phyloP scores from a whole-genome alignment of 2,329 filamentous ascomycete genomes.

The Xenoacremonium recifei region DNA sequence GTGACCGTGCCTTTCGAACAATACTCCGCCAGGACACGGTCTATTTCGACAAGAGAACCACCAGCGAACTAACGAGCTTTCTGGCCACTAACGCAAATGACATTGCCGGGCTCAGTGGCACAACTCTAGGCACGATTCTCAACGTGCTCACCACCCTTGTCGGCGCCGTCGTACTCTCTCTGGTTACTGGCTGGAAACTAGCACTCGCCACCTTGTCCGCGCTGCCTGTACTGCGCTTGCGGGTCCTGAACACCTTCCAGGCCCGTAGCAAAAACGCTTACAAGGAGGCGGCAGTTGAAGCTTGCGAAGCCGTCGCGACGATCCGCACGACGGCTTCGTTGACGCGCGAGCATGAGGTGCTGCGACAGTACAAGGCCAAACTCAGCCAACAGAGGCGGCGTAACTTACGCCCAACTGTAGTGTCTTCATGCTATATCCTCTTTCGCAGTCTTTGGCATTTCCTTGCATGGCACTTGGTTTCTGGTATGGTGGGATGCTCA shows the following conservation, averaged over 20 bases:
- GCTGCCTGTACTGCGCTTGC: conserved; percentile 34
- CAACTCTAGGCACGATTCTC: conserved; percentile 9
- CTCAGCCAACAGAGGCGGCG: background rate
- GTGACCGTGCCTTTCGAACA: conserved; percentile 1
- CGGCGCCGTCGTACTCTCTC: conserved; percentile 4
- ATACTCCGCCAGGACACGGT: conserved; percentile 39
- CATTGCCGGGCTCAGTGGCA: conserved; percentile 10
- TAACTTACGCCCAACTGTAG: conserved; percentile 1
- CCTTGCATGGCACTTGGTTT: conserved; percentile 10
- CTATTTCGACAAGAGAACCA: conserved; percentile 26
- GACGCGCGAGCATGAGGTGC: conserved; percentile 1
- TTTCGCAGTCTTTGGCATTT: conserved; percentile 6
- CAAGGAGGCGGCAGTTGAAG: conserved; percentile 4
- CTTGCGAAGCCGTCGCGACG: conserved; percentile 9
- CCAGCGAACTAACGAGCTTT: conserved; percentile 19
- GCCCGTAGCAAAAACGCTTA: conserved; percentile 2
- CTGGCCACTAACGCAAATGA: conserved; percentile 12
- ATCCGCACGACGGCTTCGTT: conserved; percentile 17
- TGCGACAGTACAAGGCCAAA: conserved; percentile 2
- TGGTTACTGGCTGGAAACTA: conserved; percentile 41
- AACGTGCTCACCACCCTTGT: conserved; percentile 7
- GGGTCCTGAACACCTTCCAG: conserved; percentile 26
- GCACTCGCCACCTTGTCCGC: conserved; percentile 41
- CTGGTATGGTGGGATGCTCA: conserved; percentile 14
- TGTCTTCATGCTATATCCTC: conserved; percentile 6